A percentile compares a stretch with the other conserved stretches of the same genome.
Evolutionary conservation across 1,284 basidiomycete genomes (phyloP).

Genomic region (Neonothopanus nambi): DNA sequence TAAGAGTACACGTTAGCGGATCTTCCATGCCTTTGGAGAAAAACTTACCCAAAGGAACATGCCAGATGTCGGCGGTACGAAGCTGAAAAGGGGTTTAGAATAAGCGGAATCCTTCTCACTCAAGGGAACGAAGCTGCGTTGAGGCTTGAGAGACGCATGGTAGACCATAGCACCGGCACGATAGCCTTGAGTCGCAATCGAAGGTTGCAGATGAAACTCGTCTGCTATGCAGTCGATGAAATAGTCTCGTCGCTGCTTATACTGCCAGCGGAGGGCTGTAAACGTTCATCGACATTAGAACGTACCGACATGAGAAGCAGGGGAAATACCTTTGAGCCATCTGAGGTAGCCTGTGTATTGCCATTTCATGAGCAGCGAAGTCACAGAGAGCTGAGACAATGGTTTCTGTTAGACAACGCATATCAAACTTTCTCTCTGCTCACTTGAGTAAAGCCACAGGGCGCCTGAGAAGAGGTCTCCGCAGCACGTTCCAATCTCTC

Average conservation of each 20-base stretch:
- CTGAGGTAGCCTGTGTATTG: constrained; percentile 70
- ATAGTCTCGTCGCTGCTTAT: constrained; percentile 57
- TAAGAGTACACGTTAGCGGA: neutral
- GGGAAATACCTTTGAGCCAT: constrained; percentile 59
- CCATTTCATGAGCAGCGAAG: constrained; percentile 67
- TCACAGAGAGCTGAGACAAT: constrained; percentile 53
- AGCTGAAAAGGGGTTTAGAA: constrained; percentile 52
- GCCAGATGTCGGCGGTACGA: constrained; percentile 69
- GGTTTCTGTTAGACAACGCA: neutral
- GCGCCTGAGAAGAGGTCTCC: constrained; percentile 72
- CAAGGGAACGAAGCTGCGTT: constrained; percentile 15
- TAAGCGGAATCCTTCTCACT: constrained; percentile 41
- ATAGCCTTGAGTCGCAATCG: constrained; percentile 29
- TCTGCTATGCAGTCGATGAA: constrained; percentile 58
- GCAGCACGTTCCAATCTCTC: constrained; percentile 76
- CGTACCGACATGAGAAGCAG: neutral
- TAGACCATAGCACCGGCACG: constrained; percentile 46
- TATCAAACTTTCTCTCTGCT: neutral
- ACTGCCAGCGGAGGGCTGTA: constrained; percentile 54
- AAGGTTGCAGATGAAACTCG: constrained; percentile 47
- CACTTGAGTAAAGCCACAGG: constrained; percentile 73
- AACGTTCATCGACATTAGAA: neutral
- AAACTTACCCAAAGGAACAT: constrained; percentile 68
- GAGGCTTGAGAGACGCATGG: constrained; percentile 40
- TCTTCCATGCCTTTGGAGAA: neutral